Evolutionary conservation across 768 basidiomycete species (phyloP).

Genomic region (Pleurotus tuoliensis): DNA sequence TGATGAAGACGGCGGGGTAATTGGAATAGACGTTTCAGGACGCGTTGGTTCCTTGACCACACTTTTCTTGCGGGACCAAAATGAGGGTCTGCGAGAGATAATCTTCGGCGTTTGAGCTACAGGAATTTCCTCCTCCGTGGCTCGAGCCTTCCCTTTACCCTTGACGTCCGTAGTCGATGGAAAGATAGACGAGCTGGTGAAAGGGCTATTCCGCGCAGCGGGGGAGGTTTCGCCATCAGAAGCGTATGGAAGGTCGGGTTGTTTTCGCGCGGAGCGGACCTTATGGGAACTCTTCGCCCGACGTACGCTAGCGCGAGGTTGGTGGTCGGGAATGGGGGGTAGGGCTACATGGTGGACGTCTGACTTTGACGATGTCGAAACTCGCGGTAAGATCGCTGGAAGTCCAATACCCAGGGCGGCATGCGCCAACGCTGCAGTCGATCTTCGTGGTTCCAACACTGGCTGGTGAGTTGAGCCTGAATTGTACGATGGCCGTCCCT

Average conservation of each 20-base stretch:
- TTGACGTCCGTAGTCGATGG: slow-evolving; percentile 40
- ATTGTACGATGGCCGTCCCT: not conserved
- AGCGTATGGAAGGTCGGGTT: slow-evolving; percentile 11
- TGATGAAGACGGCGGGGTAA: not conserved
- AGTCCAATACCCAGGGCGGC: slow-evolving; percentile 58
- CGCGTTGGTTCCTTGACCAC: slow-evolving; percentile 13
- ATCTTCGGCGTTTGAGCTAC: slow-evolving; percentile 30
- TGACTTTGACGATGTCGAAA: slow-evolving; percentile 35
- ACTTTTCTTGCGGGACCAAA: slow-evolving; percentile 56
- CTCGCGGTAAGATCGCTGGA: slow-evolving; percentile 45
- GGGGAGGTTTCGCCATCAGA: slow-evolving; percentile 13
- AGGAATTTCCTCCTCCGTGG: slow-evolving; percentile 17
- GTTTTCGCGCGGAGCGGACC: slow-evolving; percentile 22
- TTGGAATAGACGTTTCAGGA: slow-evolving; percentile 7
- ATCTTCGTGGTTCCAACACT: slow-evolving; percentile 16
- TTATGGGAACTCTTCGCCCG: slow-evolving; percentile 53
- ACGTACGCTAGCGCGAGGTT: slow-evolving; percentile 28
- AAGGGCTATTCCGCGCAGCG: not conserved
- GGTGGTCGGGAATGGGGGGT: slow-evolving; percentile 21
- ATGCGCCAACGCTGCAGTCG: slow-evolving; percentile 45
- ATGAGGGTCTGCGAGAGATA: slow-evolving; percentile 57
- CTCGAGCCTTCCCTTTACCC: slow-evolving; percentile 28
- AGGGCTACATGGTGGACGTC: slow-evolving; percentile 51
- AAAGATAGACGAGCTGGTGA: not conserved
- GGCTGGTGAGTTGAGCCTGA: slow-evolving; percentile 8